phyloP scores from a whole-genome alignment of 1,284 basidiomycete species.

The Singerocomus rubriflavus region DNA sequence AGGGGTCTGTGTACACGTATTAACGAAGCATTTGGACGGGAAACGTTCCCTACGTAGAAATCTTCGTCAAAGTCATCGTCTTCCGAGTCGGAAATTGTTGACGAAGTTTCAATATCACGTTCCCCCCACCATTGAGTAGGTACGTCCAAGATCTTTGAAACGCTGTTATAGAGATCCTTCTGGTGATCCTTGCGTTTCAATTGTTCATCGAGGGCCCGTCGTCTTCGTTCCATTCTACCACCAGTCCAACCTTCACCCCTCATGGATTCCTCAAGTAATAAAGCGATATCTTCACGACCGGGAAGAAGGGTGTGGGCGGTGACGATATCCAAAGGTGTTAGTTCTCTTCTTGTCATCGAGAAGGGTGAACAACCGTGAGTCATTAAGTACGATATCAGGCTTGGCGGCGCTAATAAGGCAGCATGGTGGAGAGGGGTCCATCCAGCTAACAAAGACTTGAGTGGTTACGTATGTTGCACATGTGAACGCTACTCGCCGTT shows the following conservation, averaged over 20 bases:
- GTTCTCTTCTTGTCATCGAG: constrained; percentile 66
- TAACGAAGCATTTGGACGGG: constrained; percentile 17
- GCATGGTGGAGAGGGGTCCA: constrained; percentile 98
- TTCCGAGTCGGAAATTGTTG: constrained; percentile 41
- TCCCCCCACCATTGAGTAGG: constrained; percentile 65
- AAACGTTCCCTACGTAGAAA: constrained; percentile 48
- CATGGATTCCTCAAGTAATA: constrained; percentile 81
- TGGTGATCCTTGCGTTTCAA: constrained; percentile 54
- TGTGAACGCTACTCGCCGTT: constrained; percentile 45
- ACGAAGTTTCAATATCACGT: constrained; percentile 35
- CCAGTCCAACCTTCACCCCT: constrained; percentile 71
- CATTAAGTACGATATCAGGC: constrained; percentile 88
- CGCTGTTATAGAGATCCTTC: constrained; percentile 48
- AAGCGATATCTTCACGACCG: constrained; percentile 75
- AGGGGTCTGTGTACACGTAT: constrained; percentile 52
- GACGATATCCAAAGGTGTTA: constrained; percentile 84
- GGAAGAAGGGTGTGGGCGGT: constrained; percentile 76
- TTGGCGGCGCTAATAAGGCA: constrained; percentile 83
- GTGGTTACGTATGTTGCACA: neutral
- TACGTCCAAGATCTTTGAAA: constrained; percentile 57
- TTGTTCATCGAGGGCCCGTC: constrained; percentile 55
- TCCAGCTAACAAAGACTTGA: constrained; percentile 53
- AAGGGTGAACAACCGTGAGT: constrained; percentile 87
- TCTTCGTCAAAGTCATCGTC: constrained; percentile 45
- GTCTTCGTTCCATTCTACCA: constrained; percentile 60